Percentiles rank a stretch among this genome's conserved stretches.
Conservation (phyloP, 371 early-diverging fungal species). For the Nematocida ausubeli region DNA sequence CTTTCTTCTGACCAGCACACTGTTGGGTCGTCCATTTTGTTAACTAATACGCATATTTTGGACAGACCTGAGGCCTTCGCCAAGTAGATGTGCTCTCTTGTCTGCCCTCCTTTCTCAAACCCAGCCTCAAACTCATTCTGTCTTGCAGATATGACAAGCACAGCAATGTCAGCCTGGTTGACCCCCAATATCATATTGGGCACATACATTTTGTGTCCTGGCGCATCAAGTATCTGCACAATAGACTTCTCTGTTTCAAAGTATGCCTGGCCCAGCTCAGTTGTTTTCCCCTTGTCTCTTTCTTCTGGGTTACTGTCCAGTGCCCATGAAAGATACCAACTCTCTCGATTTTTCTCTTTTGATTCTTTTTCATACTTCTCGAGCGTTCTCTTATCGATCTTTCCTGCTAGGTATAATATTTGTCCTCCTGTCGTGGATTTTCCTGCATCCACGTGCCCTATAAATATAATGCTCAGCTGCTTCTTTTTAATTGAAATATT, state of each 20-base stretch:
- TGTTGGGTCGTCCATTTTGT: conserved; percentile 68
- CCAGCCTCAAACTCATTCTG: conserved; percentile 95
- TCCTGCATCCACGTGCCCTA: conserved; percentile 99
- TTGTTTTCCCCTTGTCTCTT: conserved; percentile 73
- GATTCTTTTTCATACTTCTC: conserved; percentile 98
- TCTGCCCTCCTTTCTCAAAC: conserved; percentile 93
- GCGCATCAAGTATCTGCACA: conserved; percentile 71
- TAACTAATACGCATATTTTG: conserved; percentile 64
- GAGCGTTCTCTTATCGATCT: conserved; percentile 95
- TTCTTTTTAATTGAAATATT: conserved; percentile 48
- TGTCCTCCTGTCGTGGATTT: conserved; percentile 97
- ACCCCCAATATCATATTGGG: conserved; percentile 96
- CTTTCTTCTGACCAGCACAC: conserved; percentile 62
- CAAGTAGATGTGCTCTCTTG: conserved; percentile 96
- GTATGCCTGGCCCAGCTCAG: conserved; percentile 72
- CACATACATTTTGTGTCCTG: conserved; percentile 97
- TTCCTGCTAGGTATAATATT: conserved; percentile 95
- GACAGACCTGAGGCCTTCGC: conserved; percentile 69
- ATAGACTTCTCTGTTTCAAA: conserved; percentile 80
- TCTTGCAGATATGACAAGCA: conserved; percentile 87
- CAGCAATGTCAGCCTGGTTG: conserved; percentile 77
- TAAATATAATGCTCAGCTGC: conserved; percentile 76
- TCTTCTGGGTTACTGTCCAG: conserved; percentile 70
- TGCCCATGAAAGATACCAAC: conserved; percentile 68
- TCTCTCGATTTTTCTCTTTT: conserved; percentile 73